Evolutionary conservation across 345 rosid genomes (phyloP).

Genomic region (Eucalyptus fibrosa): DNA sequence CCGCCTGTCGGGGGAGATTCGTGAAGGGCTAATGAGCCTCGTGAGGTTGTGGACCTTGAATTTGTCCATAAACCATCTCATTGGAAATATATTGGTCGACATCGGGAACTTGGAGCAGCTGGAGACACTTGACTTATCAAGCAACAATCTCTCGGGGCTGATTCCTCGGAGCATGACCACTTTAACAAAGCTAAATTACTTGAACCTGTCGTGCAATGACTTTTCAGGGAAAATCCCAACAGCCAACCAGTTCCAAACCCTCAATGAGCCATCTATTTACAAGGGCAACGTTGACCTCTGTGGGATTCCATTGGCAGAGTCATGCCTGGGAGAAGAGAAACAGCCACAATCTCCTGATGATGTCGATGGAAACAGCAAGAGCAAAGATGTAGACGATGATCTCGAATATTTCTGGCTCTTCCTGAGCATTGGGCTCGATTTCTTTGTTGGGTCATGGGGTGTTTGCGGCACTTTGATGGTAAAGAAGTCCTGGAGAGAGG

Average conservation of each 20-base stretch:
- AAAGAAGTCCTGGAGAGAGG: background rate
- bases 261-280: background rate
- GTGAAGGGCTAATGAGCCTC: conserved; percentile 6
- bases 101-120: background rate
- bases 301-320: background rate
- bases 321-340: background rate
- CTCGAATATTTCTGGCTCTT: background rate
- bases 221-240: background rate
- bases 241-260: background rate
- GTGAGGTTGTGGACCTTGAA: conserved; percentile 17
- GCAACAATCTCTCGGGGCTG: background rate
- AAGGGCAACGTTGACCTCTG: background rate
- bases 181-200: background rate
- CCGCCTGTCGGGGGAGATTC: conserved; percentile 5
- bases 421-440: background rate
- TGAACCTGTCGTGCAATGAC: background rate
- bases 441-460: background rate
- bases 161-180: background rate
- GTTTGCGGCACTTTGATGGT: background rate
- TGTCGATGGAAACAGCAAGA: background rate
- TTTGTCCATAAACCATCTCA: conserved; percentile 25
- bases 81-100: conserved; percentile 26
- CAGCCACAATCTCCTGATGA: background rate
- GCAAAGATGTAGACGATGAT: background rate
- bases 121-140: background rate